Evolutionary conservation across 2,329 filamentous ascomycete genomes (phyloP).

Genomic region (Colletotrichum costaricense): DNA sequence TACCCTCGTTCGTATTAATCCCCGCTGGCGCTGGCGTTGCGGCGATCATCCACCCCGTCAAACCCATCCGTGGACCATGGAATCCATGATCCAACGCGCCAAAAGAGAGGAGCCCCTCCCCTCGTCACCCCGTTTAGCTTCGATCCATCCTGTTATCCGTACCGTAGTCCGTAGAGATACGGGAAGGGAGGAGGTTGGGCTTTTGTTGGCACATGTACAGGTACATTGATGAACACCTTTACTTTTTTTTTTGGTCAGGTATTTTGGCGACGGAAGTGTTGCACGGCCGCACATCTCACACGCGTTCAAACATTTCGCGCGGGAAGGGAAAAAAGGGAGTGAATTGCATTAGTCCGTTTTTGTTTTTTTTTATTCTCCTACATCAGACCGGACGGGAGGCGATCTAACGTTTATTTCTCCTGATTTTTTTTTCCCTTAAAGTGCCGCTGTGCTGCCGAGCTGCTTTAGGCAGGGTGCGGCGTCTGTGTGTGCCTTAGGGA

Average conservation of each 20-base stretch:
- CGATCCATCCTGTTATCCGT: neutral
- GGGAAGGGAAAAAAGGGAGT: neutral
- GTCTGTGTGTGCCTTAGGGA: neutral
- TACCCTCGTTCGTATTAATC: constrained; percentile 34
- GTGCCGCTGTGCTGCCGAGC: neutral
- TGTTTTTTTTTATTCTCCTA: neutral
- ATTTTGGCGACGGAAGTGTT: neutral
- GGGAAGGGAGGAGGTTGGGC: constrained; percentile 2
- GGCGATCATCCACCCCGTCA: constrained; percentile 26
- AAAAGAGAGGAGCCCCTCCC: neutral
- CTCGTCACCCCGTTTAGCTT: neutral
- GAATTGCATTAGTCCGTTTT: neutral
- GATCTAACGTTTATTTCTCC: neutral
- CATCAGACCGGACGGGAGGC: constrained; percentile 10
- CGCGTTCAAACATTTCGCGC: neutral
- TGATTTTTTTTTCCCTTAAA: neutral
- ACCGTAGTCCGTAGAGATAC: constrained; percentile 6
- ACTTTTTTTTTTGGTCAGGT: neutral
- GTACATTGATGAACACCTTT: neutral
- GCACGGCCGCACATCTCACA: neutral
- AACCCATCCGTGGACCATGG: neutral
- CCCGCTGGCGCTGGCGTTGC: constrained; percentile 22
- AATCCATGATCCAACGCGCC: neutral
- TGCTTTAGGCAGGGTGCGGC: neutral
- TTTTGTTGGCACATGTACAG: constrained; percentile 1